Percentiles rank a stretch among this genome's conserved stretches.
phyloP scores from a whole-genome alignment of 1,139 yeast species.

The Nakaseomyces kungkrabaensis region DNA sequence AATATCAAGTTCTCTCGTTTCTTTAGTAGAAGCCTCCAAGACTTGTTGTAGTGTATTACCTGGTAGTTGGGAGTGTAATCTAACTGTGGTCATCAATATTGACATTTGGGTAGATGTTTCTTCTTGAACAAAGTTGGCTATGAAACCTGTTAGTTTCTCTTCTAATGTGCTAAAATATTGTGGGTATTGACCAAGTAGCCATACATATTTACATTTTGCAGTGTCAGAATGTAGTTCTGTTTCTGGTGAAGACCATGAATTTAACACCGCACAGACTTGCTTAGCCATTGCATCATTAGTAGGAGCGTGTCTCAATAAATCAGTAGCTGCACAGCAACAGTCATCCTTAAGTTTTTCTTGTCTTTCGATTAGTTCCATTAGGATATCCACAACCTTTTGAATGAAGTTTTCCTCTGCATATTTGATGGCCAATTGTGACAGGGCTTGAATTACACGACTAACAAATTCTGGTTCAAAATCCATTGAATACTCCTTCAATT shows the following conservation, averaged over 20 bases:
- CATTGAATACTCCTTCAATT: slow-evolving; percentile 85
- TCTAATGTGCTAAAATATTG: slow-evolving; percentile 51
- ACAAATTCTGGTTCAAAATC: slow-evolving; percentile 91
- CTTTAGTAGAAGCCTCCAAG: slow-evolving; percentile 67
- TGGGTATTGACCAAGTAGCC: slow-evolving; percentile 87
- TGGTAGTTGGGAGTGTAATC: slow-evolving; percentile 40
- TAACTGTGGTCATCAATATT: slow-evolving; percentile 69
- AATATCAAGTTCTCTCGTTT: slow-evolving; percentile 82
- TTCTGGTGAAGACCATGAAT: slow-evolving; percentile 25
- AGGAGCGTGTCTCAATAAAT: slow-evolving; percentile 72
- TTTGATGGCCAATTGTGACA: slow-evolving; percentile 85
- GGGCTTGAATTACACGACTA: slow-evolving; percentile 66
- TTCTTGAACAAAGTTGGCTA: slow-evolving; percentile 59
- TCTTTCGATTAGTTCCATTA: slow-evolving; percentile 66
- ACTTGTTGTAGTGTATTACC: slow-evolving; percentile 55
- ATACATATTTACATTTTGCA: slow-evolving; percentile 44
- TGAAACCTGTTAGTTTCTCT: slow-evolving; percentile 38
- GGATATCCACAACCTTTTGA: slow-evolving; percentile 58
- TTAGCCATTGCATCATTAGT: slow-evolving; percentile 33
- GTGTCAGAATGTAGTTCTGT: slow-evolving; percentile 19
- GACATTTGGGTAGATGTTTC: slow-evolving; percentile 69
- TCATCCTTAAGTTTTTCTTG: slow-evolving; percentile 76
- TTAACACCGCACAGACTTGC: slow-evolving; percentile 21
- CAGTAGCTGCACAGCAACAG: slow-evolving; percentile 65
- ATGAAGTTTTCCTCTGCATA: slow-evolving; percentile 36